A percentile compares a stretch with the other conserved stretches of the same genome.
Conservation (phyloP, 1,139 yeast genomes). For the Dujonia santamariae region DNA sequence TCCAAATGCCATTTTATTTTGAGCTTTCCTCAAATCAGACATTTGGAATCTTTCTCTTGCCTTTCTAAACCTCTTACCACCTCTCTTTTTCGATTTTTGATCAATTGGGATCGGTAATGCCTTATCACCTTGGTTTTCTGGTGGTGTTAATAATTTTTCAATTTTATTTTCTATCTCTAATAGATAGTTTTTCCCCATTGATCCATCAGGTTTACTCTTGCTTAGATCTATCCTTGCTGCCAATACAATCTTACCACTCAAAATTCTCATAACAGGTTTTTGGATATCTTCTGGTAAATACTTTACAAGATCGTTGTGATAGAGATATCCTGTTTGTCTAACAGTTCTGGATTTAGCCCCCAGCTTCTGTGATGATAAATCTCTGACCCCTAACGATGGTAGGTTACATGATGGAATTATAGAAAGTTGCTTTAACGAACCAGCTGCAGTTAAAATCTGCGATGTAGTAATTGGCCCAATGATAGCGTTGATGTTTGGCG, state of each 20-base stretch:
- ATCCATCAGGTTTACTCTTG: conserved; percentile 46
- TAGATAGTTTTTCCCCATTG: conserved; percentile 56
- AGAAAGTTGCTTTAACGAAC: conserved; percentile 70
- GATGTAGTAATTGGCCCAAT: conserved; percentile 76
- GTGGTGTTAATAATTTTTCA: conserved; percentile 75
- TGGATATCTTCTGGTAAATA: conserved; percentile 56
- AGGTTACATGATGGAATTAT: conserved; percentile 80
- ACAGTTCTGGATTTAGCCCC: conserved; percentile 28
- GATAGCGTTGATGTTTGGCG: conserved; percentile 77
- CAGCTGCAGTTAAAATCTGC: conserved; percentile 65
- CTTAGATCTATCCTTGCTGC: conserved; percentile 80
- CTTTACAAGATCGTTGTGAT: conserved; percentile 50
- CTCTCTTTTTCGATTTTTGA: conserved; percentile 75
- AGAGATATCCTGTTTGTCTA: conserved; percentile 66
- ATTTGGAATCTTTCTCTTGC: conserved; percentile 76
- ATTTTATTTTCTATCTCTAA: conserved; percentile 61
- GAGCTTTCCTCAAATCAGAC: conserved; percentile 80
- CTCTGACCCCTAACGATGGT: conserved; percentile 71
- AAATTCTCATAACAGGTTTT: conserved; percentile 71
- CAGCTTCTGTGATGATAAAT: conserved; percentile 36
- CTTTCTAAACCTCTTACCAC: conserved; percentile 78
- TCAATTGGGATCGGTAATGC: conserved; percentile 87
- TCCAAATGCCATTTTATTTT: conserved; percentile 83
- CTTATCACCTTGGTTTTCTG: conserved; percentile 62
- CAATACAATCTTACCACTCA: conserved; percentile 74